phyloP scores from a whole-genome alignment of 2,329 filamentous ascomycete genomes.

The Stachybotrys chlorohalonatus region DNA sequence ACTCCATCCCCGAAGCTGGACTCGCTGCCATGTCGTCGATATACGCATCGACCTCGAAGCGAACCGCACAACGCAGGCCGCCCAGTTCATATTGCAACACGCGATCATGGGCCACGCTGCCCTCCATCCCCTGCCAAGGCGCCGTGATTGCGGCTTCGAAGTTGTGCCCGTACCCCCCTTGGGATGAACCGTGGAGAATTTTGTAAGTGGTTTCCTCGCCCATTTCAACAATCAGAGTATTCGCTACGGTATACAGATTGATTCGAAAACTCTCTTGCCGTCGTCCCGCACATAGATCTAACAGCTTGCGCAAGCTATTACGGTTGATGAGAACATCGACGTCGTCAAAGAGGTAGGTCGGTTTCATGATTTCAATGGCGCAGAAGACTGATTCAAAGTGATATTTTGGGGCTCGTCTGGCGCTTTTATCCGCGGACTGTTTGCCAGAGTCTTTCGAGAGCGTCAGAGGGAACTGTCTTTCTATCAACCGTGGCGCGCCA shows the following conservation, averaged over 20 bases:
- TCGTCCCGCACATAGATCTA: slow-evolving; percentile 11
- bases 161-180: slow-evolving; percentile 3
- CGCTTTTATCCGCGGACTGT: slow-evolving; percentile 8
- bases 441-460: slow-evolving; percentile 1
- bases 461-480: slow-evolving; percentile 1
- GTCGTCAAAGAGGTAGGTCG: slow-evolving; percentile 11
- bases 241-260: slow-evolving; percentile 2
- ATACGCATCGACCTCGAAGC: slow-evolving; percentile 9
- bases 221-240: slow-evolving; percentile 9
- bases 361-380: slow-evolving; percentile 14
- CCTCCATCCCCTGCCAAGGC: background rate
- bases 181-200: background rate
- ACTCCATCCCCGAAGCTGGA: background rate
- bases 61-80: slow-evolving; percentile 7
- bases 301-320: slow-evolving; percentile 10
- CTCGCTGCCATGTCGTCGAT: background rate
- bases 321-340: slow-evolving; percentile 20
- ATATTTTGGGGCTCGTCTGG: slow-evolving; percentile 4
- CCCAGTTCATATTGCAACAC: slow-evolving; percentile 11
- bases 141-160: slow-evolving; percentile 7
- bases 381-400: slow-evolving; percentile 19
- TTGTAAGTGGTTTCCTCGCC: slow-evolving; percentile 1
- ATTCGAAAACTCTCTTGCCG: slow-evolving; percentile 9
- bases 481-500: background rate
- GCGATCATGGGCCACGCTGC: slow-evolving; percentile 6